A percentile compares a stretch with the other conserved stretches of the same genome.
phyloP scores from a whole-genome alignment of 108 stramenopile genomes.

The Pseudonitzschia multistriata region DNA sequence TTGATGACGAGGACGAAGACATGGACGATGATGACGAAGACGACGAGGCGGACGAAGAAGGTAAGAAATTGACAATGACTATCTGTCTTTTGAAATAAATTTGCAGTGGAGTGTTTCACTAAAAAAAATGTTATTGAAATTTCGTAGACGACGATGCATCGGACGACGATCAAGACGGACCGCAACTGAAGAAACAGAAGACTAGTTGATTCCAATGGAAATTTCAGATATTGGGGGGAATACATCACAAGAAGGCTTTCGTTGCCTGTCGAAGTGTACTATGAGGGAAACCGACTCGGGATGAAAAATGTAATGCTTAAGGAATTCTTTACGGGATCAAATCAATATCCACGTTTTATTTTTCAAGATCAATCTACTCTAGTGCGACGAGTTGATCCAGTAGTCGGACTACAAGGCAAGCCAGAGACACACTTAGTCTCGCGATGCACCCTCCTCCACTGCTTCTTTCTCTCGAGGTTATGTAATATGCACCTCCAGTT shows the following conservation, averaged over 20 bases:
- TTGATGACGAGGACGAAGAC: constrained; percentile 7
- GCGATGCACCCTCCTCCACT: neutral
- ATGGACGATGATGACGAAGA: constrained; percentile 1
- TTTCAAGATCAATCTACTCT: neutral
- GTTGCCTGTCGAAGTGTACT: neutral
- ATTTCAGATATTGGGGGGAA: neutral
- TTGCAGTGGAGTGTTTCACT: too few relatives aligned
- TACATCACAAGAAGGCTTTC: neutral
- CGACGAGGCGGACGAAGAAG: neutral
- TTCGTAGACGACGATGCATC: neutral
- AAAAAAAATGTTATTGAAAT: too few relatives aligned
- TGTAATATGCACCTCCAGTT: too few relatives aligned
- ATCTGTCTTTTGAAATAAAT: too few relatives aligned
- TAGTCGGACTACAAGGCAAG: neutral
- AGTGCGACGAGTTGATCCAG: neutral
- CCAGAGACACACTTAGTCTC: neutral
- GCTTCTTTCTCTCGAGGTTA: too few relatives aligned
- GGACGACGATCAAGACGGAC: neutral
- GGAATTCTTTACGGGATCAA: neutral
- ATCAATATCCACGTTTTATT: neutral
- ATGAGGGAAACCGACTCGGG: neutral
- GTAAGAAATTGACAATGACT: neutral
- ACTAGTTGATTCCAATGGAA: neutral
- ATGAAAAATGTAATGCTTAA: neutral
- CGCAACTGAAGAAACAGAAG: neutral